phyloP scores from a whole-genome alignment of 2,329 filamentous ascomycete genomes.

The Clarireedia sp. region DNA sequence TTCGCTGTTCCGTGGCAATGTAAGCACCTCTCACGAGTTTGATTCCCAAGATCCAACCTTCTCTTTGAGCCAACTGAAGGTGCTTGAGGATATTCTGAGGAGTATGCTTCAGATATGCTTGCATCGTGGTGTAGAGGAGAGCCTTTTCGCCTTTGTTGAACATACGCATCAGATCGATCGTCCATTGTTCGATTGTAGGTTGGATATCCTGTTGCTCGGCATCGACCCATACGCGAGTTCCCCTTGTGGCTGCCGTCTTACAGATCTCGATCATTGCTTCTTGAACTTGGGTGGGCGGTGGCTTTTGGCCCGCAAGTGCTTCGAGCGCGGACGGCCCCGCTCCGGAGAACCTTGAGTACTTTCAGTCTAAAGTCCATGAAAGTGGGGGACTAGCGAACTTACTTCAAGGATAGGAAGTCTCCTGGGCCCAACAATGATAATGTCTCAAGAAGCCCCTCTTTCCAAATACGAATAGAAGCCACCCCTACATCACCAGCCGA shows the following conservation, averaged over 20 bases:
- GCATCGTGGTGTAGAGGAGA: constrained; percentile 42
- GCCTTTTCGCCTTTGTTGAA: constrained; percentile 38
- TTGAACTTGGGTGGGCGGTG: constrained; percentile 37
- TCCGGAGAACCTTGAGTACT: constrained; percentile 35
- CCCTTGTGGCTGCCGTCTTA: constrained; percentile 17
- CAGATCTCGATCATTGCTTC: constrained; percentile 32
- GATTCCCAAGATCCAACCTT: constrained; percentile 42
- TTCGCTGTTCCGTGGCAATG: constrained; percentile 39
- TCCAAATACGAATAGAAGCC: constrained; percentile 32
- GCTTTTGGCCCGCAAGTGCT: constrained; percentile 32
- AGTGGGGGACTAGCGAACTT: constrained; percentile 16
- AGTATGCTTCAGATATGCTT: constrained; percentile 44
- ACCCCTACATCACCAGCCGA: constrained; percentile 2
- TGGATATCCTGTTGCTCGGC: constrained; percentile 47
- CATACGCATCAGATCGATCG: constrained; percentile 43
- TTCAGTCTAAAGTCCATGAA: not conserved
- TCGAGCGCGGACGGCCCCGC: constrained; percentile 37
- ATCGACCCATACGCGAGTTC: constrained; percentile 41
- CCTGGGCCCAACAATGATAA: constrained; percentile 43
- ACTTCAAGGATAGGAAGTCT: constrained; percentile 46
- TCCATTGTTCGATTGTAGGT: constrained; percentile 43
- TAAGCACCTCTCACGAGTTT: constrained; percentile 48
- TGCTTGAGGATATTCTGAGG: constrained; percentile 38
- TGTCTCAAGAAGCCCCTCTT: constrained; percentile 44
- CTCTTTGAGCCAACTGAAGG: constrained; percentile 35